Conservation (phyloP, 2,329 filamentous ascomycete genomes). For the Neofusicoccum umdonicola region DNA sequence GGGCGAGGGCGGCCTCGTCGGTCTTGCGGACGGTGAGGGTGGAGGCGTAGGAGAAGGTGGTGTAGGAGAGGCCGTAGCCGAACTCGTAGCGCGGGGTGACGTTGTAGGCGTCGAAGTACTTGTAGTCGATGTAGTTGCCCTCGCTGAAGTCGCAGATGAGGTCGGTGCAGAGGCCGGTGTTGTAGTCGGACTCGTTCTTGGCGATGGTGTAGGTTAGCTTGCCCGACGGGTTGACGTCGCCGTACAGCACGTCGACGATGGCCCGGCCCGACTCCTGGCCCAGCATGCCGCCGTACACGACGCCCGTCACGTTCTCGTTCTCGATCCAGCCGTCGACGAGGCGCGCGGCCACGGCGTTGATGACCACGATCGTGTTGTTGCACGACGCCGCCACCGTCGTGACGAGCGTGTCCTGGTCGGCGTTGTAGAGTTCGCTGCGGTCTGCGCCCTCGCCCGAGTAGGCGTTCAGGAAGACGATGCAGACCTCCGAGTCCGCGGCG, state of each 20-base stretch:
- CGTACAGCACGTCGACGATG: constrained; percentile 75
- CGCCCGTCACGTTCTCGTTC: constrained; percentile 16
- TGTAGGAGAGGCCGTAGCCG: constrained; percentile 18
- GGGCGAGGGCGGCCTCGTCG: neutral
- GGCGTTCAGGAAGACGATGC: constrained; percentile 18
- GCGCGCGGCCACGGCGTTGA: constrained; percentile 31
- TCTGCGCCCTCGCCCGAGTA: constrained; percentile 17
- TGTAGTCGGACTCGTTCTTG: constrained; percentile 66
- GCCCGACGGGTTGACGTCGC: constrained; percentile 72
- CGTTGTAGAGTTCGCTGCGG: constrained; percentile 15
- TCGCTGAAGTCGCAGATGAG: constrained; percentile 31
- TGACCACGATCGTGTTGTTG: constrained; percentile 67
- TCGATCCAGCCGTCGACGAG: constrained; percentile 18
- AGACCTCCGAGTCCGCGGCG: constrained; percentile 6
- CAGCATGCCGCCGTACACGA: constrained; percentile 17
- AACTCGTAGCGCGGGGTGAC: constrained; percentile 35
- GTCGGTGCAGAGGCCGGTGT: constrained; percentile 6
- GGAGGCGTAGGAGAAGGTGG: constrained; percentile 12
- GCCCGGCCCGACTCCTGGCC: constrained; percentile 72
- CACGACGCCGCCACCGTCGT: constrained; percentile 67
- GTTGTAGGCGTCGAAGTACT: constrained; percentile 42
- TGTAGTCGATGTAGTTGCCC: constrained; percentile 47
- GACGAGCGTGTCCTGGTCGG: constrained; percentile 55
- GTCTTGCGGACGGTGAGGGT: constrained; percentile 29
- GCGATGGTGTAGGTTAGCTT: constrained; percentile 86